Evolutionary conservation across 1,284 basidiomycete genomes (phyloP).

Genomic region (Neonothopanus nambi): DNA sequence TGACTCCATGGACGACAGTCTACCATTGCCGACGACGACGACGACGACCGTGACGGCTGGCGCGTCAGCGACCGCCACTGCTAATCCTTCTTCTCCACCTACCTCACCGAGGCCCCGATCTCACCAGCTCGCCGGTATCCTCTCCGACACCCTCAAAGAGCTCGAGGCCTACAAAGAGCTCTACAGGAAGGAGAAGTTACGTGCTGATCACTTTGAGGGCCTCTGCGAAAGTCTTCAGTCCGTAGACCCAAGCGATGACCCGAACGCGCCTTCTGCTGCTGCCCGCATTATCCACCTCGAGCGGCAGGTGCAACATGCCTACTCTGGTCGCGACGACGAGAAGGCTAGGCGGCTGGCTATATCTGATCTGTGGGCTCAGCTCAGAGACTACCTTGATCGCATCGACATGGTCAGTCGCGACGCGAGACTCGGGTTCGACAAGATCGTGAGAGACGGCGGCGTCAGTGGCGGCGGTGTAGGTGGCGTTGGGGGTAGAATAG

Average conservation of each 20-base stretch:
- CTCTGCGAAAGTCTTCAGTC: slow-evolving; percentile 1
- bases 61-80: no score
- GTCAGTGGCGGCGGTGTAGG: no score
- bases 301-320: background rate
- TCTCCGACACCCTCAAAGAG: slow-evolving; percentile 11
- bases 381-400: slow-evolving; percentile 48
- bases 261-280: background rate
- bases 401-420: slow-evolving; percentile 50
- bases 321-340: slow-evolving; percentile 53
- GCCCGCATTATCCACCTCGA: background rate
- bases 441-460: slow-evolving; percentile 47
- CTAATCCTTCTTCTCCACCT: background rate
- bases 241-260: background rate
- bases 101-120: slow-evolving; percentile 1
- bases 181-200: slow-evolving; percentile 9
- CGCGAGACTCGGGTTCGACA: slow-evolving; percentile 48
- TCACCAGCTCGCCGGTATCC: slow-evolving; percentile 14
- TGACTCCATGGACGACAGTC: no score
- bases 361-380: slow-evolving; percentile 52
- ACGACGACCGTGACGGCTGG: no score
- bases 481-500: slow-evolving; percentile 36
- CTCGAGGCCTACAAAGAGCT: slow-evolving; percentile 11
- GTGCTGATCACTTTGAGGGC: slow-evolving; percentile 16
- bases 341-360: slow-evolving; percentile 50
- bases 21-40: no score